These are phyloP conservation scores for Ceriops decandra DNA, from an alignment of 345 rosid species.

Conservation along the genomic window DNA sequence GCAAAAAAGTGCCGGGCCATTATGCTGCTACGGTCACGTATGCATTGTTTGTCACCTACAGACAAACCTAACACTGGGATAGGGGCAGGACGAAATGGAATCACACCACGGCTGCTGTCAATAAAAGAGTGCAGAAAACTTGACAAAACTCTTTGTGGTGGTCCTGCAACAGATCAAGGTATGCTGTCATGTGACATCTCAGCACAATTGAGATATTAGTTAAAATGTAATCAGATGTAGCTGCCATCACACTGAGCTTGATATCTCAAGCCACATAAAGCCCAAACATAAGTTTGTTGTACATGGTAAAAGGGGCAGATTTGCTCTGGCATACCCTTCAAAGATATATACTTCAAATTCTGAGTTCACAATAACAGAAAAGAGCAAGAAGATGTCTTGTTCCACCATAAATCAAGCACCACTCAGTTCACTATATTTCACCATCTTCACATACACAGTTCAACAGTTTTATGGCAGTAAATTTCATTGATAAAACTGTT, in stretches of 20 bases:
- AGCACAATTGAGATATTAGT: not conserved
- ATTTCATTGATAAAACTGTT: not conserved
- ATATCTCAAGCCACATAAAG: not conserved
- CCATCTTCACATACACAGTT: not conserved
- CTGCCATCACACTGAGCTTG: not conserved
- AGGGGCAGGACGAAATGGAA: slow-evolving; percentile 81
- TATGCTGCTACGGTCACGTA: slow-evolving; percentile 98
- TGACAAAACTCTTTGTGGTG: slow-evolving; percentile 89
- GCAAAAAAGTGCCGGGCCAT: slow-evolving; percentile 96
- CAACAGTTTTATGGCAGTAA: too few species aligned
- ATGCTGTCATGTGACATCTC: not conserved
- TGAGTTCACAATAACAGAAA: not conserved
- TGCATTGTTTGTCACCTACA: slow-evolving; percentile 87
- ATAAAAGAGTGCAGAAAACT: slow-evolving; percentile 88
- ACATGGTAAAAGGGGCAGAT: not conserved
- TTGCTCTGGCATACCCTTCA: not conserved
- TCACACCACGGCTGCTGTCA: slow-evolving; percentile 76
- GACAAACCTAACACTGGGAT: slow-evolving; percentile 86
- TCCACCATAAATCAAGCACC: not conserved
- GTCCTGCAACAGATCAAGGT: slow-evolving; percentile 47
- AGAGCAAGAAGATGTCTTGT: not conserved
- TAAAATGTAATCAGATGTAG: not conserved
- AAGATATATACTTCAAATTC: not conserved
- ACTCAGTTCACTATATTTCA: not conserved
- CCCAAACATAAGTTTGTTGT: not conserved